A percentile compares a stretch with the other conserved stretches of the same genome.
These are phyloP conservation scores for Sporothrix euskadiensis DNA, from an alignment of 2,329 filamentous ascomycete species.

Conservation along the genomic window DNA sequence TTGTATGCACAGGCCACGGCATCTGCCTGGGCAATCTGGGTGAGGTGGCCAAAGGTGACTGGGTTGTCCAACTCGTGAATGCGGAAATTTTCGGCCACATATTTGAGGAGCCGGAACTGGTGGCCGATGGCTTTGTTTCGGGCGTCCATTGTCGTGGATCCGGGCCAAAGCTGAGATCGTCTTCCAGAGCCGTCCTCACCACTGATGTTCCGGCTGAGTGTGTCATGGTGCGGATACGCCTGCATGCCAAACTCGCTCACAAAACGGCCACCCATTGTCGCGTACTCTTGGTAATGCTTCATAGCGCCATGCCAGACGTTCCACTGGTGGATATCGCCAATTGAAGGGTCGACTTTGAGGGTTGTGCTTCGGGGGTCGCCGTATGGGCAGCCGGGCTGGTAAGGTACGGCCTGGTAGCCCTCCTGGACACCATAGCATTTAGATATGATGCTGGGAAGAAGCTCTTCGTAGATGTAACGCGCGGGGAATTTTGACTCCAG, in stretches of 20 bases:
- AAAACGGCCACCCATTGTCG: constrained; percentile 81
- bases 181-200: constrained; percentile 55
- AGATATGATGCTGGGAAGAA: constrained; percentile 72
- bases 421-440: constrained; percentile 47
- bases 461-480: constrained; percentile 90
- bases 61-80: constrained; percentile 56
- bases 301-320: constrained; percentile 92
- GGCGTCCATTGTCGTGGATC: constrained; percentile 86
- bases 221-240: constrained; percentile 80
- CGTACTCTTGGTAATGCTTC: constrained; percentile 88
- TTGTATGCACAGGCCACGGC: constrained; percentile 65
- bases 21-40: constrained; percentile 69
- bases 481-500: constrained; percentile 85
- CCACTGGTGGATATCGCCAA: constrained; percentile 94
- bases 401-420: constrained; percentile 65
- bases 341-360: constrained; percentile 70
- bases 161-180: constrained; percentile 66
- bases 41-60: constrained; percentile 70
- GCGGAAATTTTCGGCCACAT: constrained; percentile 86
- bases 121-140: constrained; percentile 95
- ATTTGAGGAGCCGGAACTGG: constrained; percentile 80
- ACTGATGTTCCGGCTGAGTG: constrained; percentile 76
- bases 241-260: constrained; percentile 97
- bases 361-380: constrained; percentile 61
- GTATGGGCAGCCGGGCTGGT: constrained; percentile 85